These are phyloP conservation scores for Tolypocladium cylindrosporum DNA, from an alignment of 2,329 filamentous ascomycete species.

Conservation along the genomic window DNA sequence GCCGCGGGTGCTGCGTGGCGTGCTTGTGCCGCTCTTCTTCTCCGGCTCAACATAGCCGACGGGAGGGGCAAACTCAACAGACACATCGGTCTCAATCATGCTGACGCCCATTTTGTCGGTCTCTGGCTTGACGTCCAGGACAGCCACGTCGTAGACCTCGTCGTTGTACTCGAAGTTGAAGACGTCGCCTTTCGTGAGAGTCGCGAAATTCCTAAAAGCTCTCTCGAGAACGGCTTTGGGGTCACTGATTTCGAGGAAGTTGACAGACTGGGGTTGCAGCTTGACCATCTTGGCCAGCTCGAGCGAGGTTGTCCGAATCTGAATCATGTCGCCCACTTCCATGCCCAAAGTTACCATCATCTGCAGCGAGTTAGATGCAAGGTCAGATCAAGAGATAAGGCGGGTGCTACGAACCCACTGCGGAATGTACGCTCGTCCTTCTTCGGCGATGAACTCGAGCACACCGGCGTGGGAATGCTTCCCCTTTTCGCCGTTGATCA, in stretches of 20 bases:
- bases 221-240: constrained; percentile 96
- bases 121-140: constrained; percentile 85
- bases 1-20: constrained; percentile 58
- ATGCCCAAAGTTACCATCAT: constrained; percentile 88
- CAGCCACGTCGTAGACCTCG: constrained; percentile 82
- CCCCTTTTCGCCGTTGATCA: constrained; percentile 76
- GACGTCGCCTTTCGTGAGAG: constrained; percentile 83
- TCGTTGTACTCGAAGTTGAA: constrained; percentile 98
- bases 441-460: constrained; percentile 93
- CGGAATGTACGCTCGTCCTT: constrained; percentile 90
- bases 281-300: constrained; percentile 90
- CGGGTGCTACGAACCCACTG: constrained; percentile 60
- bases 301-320: constrained; percentile 90
- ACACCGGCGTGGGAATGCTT: constrained; percentile 88
- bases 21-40: constrained; percentile 71
- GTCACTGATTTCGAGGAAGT: constrained; percentile 93
- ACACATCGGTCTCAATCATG: constrained; percentile 92
- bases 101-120: constrained; percentile 77
- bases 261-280: constrained; percentile 84
- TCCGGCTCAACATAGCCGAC: constrained; percentile 90
- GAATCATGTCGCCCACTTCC: constrained; percentile 87
- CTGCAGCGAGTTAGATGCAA: constrained; percentile 33
- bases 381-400: background rate
- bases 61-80: constrained; percentile 90
- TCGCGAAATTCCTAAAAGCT: constrained; percentile 91